Percentiles rank a stretch among this genome's conserved stretches.
Conservation (phyloP, 2,329 filamentous ascomycete genomes). For the Pyrenochaeta sp. region DNA sequence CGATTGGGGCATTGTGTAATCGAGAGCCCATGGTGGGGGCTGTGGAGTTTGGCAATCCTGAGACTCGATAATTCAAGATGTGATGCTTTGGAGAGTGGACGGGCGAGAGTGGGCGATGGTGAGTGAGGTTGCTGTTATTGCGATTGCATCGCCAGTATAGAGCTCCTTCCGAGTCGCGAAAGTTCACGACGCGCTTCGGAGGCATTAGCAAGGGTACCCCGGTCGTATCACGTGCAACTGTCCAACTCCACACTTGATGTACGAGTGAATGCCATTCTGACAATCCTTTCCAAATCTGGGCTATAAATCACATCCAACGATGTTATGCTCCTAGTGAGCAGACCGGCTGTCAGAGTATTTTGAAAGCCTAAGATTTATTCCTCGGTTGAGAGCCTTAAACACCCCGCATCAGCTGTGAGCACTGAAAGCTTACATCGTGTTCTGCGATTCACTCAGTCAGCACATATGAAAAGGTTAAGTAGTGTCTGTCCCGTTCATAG, state of each 20-base stretch:
- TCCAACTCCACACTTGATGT: neutral
- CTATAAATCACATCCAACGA: too few relatives aligned
- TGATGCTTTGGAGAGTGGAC: neutral
- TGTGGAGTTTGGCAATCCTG: neutral
- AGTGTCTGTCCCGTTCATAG: neutral
- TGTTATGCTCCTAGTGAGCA: too few relatives aligned
- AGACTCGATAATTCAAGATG: neutral
- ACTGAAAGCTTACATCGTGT: too few relatives aligned
- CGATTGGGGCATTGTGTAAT: slow-evolving; percentile 96
- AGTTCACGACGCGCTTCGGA: slow-evolving; percentile 40
- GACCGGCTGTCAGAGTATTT: too few relatives aligned
- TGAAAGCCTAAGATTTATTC: neutral
- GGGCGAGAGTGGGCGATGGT: neutral
- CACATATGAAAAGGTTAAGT: too few relatives aligned
- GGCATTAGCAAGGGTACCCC: slow-evolving; percentile 33
- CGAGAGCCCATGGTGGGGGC: slow-evolving; percentile 66
- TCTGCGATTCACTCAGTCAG: too few relatives aligned
- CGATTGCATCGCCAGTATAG: slow-evolving; percentile 32
- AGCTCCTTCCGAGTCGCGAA: slow-evolving; percentile 39
- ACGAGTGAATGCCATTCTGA: too few relatives aligned
- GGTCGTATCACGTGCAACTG: slow-evolving; percentile 36
- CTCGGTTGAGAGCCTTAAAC: neutral
- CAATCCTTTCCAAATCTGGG: too few relatives aligned
- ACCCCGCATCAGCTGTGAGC: neutral
- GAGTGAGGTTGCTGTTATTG: slow-evolving; percentile 10